Conservation (phyloP, 495 filamentous ascomycete species). For the Daldinia caldariorum region DNA sequence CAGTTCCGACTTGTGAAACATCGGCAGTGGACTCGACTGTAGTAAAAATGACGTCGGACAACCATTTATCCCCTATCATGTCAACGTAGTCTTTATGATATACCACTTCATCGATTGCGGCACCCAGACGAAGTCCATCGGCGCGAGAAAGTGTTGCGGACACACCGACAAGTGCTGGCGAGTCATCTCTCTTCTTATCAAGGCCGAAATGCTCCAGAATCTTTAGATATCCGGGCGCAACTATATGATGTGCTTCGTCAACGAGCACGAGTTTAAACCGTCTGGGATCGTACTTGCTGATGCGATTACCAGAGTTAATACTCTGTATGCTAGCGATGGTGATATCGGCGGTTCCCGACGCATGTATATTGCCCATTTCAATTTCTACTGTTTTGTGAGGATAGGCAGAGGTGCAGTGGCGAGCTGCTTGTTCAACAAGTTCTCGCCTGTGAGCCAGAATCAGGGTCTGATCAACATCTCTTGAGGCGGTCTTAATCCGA, state of each 20-base stretch:
- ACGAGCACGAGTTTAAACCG: conserved; percentile 92
- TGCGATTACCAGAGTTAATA: conserved; percentile 75
- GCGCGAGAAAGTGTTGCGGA: conserved; percentile 91
- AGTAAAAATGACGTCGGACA: conserved; percentile 89
- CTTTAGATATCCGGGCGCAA: conserved; percentile 78
- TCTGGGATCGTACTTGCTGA: conserved; percentile 80
- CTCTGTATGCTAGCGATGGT: conserved; percentile 91
- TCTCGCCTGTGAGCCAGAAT: conserved; percentile 93
- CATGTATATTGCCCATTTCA: conserved; percentile 83
- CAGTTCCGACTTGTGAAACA: conserved; percentile 70
- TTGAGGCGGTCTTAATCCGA: conserved; percentile 68
- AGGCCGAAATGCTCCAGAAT: conserved; percentile 80
- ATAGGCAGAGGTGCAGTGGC: conserved; percentile 82
- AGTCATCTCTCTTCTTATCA: conserved; percentile 58
- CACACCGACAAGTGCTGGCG: conserved; percentile 85
- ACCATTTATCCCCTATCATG: conserved; percentile 89
- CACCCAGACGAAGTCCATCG: conserved; percentile 87
- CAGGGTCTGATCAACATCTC: conserved; percentile 76
- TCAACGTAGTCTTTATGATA: conserved; percentile 98
- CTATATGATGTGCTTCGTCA: conserved; percentile 98
- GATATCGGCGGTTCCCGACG: conserved; percentile 85
- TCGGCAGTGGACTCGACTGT: conserved; percentile 86
- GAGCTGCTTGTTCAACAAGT: conserved; percentile 93
- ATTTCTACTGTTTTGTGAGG: conserved; percentile 82
- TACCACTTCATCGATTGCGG: conserved; percentile 93